Conservation (phyloP, 75 land plant genomes). For the Ceratopteris richardii region DNA sequence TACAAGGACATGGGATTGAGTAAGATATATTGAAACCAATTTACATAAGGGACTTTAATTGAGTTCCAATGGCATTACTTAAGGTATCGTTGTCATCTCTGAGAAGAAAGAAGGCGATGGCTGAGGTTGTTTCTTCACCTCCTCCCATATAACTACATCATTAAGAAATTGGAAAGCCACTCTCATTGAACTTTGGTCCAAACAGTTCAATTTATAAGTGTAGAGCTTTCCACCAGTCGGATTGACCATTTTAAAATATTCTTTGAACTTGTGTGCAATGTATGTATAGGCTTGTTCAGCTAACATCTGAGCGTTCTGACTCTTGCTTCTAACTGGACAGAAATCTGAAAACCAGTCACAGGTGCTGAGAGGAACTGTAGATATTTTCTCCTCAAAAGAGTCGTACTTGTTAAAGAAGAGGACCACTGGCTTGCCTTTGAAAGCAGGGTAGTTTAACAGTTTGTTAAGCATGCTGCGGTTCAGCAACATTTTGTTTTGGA, state of each 20-base stretch:
- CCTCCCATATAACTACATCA: slow-evolving; percentile 26
- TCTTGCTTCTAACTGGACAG: slow-evolving; percentile 47
- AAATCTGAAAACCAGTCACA: slow-evolving; percentile 87
- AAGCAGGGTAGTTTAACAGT: slow-evolving; percentile 52
- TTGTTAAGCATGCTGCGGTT: slow-evolving; percentile 59
- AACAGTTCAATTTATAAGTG: slow-evolving; percentile 27
- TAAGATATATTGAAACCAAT: too few relatives aligned
- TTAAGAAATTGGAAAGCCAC: slow-evolving; percentile 28
- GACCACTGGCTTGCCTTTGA: slow-evolving; percentile 61
- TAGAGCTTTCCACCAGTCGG: slow-evolving; percentile 16
- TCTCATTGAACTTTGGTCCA: slow-evolving; percentile 11
- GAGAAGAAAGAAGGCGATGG: too few relatives aligned
- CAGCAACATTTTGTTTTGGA: slow-evolving; percentile 60
- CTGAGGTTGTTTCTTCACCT: background rate
- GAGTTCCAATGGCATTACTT: too few relatives aligned
- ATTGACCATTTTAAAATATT: slow-evolving; percentile 14
- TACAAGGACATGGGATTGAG: too few relatives aligned
- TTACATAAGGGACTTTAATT: too few relatives aligned
- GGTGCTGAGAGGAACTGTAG: slow-evolving; percentile 31
- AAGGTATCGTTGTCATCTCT: too few relatives aligned
- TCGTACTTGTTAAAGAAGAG: slow-evolving; percentile 78
- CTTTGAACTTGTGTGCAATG: slow-evolving; percentile 33
- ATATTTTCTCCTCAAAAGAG: slow-evolving; percentile 63
- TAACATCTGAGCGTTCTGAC: slow-evolving; percentile 36
- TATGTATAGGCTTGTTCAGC: slow-evolving; percentile 65